Conservation (phyloP, 176 grass and related monocot genomes). For the Hyparrhenia diplandra region DNA sequence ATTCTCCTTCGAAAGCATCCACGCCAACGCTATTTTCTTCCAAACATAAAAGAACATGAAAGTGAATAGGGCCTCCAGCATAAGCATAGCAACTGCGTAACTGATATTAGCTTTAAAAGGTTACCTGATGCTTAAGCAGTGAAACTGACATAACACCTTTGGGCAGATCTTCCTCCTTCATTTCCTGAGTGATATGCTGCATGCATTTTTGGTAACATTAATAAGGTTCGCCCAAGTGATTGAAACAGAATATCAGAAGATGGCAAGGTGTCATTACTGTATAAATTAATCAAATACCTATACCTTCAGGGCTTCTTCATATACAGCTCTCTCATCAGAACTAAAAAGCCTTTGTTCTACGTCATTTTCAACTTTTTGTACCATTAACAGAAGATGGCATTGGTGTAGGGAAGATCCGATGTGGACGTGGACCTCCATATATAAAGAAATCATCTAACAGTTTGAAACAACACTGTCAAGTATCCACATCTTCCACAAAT, state of each 20-base stretch:
- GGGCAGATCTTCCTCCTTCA: slow-evolving; percentile 65
- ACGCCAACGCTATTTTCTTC: slow-evolving; percentile 90
- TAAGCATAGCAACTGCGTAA: slow-evolving; percentile 17
- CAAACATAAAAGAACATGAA: slow-evolving; percentile 33
- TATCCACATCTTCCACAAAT: not conserved
- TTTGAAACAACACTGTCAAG: not conserved
- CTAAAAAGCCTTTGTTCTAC: slow-evolving; percentile 46
- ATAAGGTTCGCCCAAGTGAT: not conserved
- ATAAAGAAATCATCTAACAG: slow-evolving; percentile 45
- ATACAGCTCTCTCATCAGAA: slow-evolving; percentile 68
- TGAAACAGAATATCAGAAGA: not conserved
- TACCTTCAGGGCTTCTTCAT: slow-evolving; percentile 94
- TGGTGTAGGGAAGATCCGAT: slow-evolving; percentile 54
- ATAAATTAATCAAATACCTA: slow-evolving; percentile 11
- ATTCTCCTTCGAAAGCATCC: slow-evolving; percentile 93
- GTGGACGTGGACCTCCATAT: slow-evolving; percentile 33
- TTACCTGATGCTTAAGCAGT: slow-evolving; percentile 94
- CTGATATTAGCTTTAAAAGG: not conserved
- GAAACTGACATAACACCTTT: slow-evolving; percentile 71
- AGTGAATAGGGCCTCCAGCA: slow-evolving; percentile 8
- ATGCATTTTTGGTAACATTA: not conserved
- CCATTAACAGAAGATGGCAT: slow-evolving; percentile 30
- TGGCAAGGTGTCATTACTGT: not conserved
- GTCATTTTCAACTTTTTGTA: not conserved
- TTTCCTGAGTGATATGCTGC: slow-evolving; percentile 76